phyloP scores from a whole-genome alignment of 192 early-diverging fungal genomes.

The Dimargaris cristalligena region DNA sequence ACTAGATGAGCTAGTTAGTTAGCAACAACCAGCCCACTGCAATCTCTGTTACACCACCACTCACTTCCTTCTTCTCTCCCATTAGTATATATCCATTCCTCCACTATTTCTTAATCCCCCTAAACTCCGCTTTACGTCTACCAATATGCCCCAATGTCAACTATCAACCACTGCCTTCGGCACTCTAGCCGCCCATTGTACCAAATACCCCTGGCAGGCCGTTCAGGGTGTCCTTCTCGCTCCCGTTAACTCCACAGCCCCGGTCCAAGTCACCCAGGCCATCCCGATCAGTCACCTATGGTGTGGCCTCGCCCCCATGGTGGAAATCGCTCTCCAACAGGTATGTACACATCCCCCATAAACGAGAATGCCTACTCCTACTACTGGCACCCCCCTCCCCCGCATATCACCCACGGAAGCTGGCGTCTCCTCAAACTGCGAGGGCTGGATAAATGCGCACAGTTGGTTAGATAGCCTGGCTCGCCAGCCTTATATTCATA shows the following conservation, averaged over 20 bases:
- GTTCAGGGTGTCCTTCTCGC: conserved; percentile 70
- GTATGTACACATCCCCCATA: conserved; percentile 22
- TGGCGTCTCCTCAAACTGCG: background rate
- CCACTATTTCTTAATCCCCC: background rate
- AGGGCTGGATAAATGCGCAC: background rate
- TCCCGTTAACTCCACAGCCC: conserved; percentile 19
- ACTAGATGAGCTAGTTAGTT: background rate
- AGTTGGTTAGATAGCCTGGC: background rate
- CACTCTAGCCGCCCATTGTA: conserved; percentile 62
- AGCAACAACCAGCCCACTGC: background rate
- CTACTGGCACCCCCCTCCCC: no score
- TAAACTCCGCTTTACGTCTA: background rate
- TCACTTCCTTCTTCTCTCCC: background rate
- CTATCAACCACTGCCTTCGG: conserved; percentile 45
- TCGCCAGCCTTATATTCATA: background rate
- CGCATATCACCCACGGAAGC: no score
- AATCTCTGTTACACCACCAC: background rate
- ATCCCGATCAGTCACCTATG: conserved; percentile 75
- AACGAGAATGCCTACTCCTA: no score
- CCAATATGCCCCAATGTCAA: background rate
- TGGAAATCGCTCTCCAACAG: conserved; percentile 73
- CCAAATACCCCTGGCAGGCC: conserved; percentile 58
- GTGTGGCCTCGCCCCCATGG: conserved; percentile 60
- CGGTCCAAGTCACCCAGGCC: conserved; percentile 37
- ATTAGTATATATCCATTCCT: background rate